Conservation (phyloP, 441 rosid species). For the Adansonia rubrostipa region DNA sequence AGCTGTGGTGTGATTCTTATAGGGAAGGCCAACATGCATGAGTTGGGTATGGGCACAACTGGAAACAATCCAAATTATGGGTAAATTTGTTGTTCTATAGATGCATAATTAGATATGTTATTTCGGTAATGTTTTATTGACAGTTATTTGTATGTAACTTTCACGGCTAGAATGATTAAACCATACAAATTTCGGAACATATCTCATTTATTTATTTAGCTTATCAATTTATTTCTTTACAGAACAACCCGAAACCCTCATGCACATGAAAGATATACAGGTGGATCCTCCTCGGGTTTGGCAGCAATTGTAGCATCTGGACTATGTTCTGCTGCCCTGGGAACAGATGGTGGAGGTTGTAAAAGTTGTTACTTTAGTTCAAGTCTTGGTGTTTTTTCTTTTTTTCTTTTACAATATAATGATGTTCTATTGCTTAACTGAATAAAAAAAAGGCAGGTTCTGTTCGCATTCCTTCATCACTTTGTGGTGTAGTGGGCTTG, state of each 20-base stretch:
- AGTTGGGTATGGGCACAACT: constrained; percentile 85
- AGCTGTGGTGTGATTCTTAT: constrained; percentile 78
- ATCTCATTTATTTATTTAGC: background rate
- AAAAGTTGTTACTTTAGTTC: constrained; percentile 23
- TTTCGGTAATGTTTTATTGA: background rate
- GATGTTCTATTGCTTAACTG: constrained; percentile 28
- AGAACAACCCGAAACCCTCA: constrained; percentile 92
- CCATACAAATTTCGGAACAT: background rate
- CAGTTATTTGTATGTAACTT: background rate
- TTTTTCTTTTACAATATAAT: constrained; percentile 19
- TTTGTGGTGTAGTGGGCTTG: constrained; percentile 86
- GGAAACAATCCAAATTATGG: constrained; percentile 93
- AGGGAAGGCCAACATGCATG: constrained; percentile 96
- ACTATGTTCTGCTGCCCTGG: constrained; percentile 85
- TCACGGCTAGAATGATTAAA: background rate
- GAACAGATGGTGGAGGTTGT: constrained; percentile 97
- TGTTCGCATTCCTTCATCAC: constrained; percentile 78
- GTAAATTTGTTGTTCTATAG: constrained; percentile 45
- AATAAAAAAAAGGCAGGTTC: constrained; percentile 63
- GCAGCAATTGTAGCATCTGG: constrained; percentile 93
- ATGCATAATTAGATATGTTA: constrained; percentile 20
- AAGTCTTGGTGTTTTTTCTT: background rate
- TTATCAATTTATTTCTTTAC: constrained; percentile 32
- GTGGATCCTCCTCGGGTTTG: constrained; percentile 94
- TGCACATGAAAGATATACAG: constrained; percentile 77